phyloP scores from a whole-genome alignment of 495 filamentous ascomycete genomes.

The Zalerion maritima region DNA sequence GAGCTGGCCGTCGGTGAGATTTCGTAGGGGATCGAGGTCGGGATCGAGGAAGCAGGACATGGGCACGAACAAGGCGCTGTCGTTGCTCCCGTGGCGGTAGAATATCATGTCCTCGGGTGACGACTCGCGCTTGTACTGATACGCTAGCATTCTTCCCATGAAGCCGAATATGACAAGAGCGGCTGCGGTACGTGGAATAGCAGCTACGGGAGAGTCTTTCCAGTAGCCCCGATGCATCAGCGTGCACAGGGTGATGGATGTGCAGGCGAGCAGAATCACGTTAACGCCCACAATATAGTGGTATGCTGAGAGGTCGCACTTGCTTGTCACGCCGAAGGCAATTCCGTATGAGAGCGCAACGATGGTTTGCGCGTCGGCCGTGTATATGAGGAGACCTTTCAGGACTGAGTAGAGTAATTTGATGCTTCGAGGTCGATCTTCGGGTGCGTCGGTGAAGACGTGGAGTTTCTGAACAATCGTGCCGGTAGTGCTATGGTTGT shows the following conservation, averaged over 20 bases:
- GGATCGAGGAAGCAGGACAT: constrained; percentile 2
- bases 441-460: too few relatives aligned
- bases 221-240: constrained; percentile 1
- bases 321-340: neutral
- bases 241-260: neutral
- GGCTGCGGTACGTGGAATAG: neutral
- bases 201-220: neutral
- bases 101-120: neutral
- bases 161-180: neutral
- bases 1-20: neutral
- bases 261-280: neutral
- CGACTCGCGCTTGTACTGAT: neutral
- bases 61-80: neutral
- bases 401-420: too few relatives aligned
- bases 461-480: too few relatives aligned
- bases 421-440: too few relatives aligned
- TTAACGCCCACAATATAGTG: constrained; percentile 1
- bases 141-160: constrained; percentile 1
- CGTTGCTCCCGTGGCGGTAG: neutral
- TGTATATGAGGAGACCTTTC: neutral
- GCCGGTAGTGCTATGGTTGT: too few relatives aligned
- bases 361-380: constrained; percentile 1
- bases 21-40: neutral
- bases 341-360: constrained; percentile 1
- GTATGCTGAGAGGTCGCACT: neutral